Evolutionary conservation across 1,284 basidiomycete genomes (phyloP).

Genomic region (Pyrrhoderma lamaoense): DNA sequence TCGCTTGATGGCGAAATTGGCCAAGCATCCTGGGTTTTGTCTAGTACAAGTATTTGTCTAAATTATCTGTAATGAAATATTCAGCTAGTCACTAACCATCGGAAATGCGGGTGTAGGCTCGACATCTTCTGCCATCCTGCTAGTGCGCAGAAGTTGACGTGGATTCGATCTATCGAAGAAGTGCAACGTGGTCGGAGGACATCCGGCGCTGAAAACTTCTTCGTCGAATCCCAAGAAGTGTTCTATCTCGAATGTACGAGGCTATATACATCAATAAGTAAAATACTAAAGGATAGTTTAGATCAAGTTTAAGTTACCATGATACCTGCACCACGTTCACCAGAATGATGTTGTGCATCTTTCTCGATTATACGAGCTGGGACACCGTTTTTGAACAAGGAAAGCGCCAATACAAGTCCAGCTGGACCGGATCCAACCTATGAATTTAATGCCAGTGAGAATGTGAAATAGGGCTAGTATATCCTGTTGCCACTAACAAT

Average conservation of each 20-base stretch:
- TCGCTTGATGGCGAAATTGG: constrained; percentile 13
- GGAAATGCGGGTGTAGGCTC: background rate
- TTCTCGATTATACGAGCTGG: constrained; percentile 15
- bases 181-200: background rate
- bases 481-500: no score
- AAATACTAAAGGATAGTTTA: no score
- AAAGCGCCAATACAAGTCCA: constrained; percentile 8
- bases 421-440: constrained; percentile 13
- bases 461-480: no score
- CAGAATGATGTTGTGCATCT: constrained; percentile 3
- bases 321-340: constrained; percentile 1
- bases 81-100: constrained; percentile 2
- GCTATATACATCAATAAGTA: background rate
- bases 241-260: constrained; percentile 8
- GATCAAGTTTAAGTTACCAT: constrained; percentile 1
- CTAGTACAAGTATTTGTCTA: background rate
- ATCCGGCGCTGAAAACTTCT: background rate
- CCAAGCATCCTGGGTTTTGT: background rate
- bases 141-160: background rate
- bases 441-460: no score
- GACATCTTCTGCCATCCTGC: background rate
- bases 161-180: constrained; percentile 3
- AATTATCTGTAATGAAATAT: constrained; percentile 1
- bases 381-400: constrained; percentile 11
- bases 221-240: constrained; percentile 9